These are phyloP conservation scores for Cunninghamia lanceolata DNA, from an alignment of 75 land plant species.

Conservation along the genomic window DNA sequence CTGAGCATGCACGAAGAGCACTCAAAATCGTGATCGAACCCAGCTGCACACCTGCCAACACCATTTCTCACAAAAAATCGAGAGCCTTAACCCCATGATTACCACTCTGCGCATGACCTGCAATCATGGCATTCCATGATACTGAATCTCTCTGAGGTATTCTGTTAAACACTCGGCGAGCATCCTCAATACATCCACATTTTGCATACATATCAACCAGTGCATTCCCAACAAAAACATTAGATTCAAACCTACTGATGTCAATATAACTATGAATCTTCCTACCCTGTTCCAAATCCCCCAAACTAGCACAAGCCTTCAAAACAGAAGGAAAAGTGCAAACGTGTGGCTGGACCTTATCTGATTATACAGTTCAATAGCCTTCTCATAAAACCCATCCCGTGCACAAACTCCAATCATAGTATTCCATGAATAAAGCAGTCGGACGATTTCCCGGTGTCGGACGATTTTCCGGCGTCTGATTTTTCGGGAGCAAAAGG, in stretches of 20 bases:
- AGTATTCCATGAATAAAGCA: slow-evolving; percentile 63
- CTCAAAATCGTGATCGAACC: slow-evolving; percentile 47
- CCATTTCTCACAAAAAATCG: slow-evolving; percentile 50
- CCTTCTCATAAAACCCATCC: too few relatives aligned
- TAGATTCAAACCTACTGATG: slow-evolving; percentile 15
- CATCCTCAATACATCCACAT: too few relatives aligned
- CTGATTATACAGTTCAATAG: slow-evolving; percentile 26
- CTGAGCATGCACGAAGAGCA: slow-evolving; percentile 43
- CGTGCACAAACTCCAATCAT: slow-evolving; percentile 50
- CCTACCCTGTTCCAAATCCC: slow-evolving; percentile 2
- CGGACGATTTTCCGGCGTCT: too few relatives aligned
- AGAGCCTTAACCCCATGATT: slow-evolving; percentile 26
- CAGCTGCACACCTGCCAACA: slow-evolving; percentile 28
- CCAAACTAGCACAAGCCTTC: slow-evolving; percentile 38
- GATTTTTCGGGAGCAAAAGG: too few relatives aligned
- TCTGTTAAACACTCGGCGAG: too few relatives aligned
- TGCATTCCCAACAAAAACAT: slow-evolving; percentile 36
- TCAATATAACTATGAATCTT: slow-evolving; percentile 25
- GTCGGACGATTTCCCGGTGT: too few relatives aligned
- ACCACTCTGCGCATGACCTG: slow-evolving; percentile 27
- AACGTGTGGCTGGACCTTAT: slow-evolving; percentile 47
- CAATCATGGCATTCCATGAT: slow-evolving; percentile 51
- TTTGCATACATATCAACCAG: slow-evolving; percentile 32
- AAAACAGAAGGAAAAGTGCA: slow-evolving; percentile 39
- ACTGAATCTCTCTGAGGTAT: too few relatives aligned